Base-by-base conservation (phyloP, 495 filamentous ascomycete genomes). In the Aspergillus haitiensis region DNA sequence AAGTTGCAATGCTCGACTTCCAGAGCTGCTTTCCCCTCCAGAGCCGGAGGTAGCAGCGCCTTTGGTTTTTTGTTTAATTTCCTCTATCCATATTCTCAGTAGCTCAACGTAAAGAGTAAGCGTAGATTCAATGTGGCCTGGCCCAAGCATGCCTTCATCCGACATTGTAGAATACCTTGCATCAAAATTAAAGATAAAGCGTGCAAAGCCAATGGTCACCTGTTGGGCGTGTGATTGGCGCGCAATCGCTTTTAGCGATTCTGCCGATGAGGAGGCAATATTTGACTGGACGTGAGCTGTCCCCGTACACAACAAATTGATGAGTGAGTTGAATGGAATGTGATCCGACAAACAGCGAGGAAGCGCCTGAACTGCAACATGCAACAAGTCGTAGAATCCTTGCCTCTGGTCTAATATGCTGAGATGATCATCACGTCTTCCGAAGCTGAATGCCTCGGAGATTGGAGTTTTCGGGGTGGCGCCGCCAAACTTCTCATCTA, bases 121-220 rank as follows among this genome's bases (percentile, higher is more conserved):
- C 4, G 95, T 98, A 58, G 88, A 96, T 67, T 99, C 95, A 52
- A 98, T 97, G 68, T 98, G 95, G 9, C 87, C 90, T 27, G 92
- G 87, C 6, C 94, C 94, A 27, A 98, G 84, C 90, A 99, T 93
- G 4, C 95, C 94, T 45, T 96, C 92, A 66, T 98, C 95, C 8
- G 93, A 96, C 89, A 97, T 97, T 18, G 94, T 98, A 1, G 93
- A 91, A 72, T 97, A 97, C 32, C 91, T 87, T 62, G 93, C 91
- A 73, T 99, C 95, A 68, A 97, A 98, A 55, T 91, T 95, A 77
- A 99, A 97, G 35, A 98, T 98, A 64, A 98, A 98, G 40, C 92
- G 79, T 13, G 93, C 89, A 75, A 98, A 98, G 5, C 95, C 92
- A 68, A 97, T 95, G 2, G 93, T 97, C 21, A 98, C 93, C 71